phyloP scores from a whole-genome alignment of 2,329 filamentous ascomycete genomes.

The Epicoccum nigrum region DNA sequence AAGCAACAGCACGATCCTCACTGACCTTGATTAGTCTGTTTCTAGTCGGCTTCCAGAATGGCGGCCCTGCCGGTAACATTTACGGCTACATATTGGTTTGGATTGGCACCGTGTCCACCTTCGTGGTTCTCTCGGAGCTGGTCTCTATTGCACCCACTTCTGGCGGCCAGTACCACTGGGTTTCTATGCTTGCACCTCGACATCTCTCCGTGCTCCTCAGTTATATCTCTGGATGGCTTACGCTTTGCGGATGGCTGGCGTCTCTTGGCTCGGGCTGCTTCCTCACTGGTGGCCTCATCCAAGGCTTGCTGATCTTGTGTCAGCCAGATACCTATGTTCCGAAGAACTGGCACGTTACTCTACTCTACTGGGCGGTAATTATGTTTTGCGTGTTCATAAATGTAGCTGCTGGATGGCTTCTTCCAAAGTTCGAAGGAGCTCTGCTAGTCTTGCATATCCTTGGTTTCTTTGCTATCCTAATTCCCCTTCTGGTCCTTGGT shows the following conservation, averaged over 20 bases:
- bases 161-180: slow-evolving; percentile 46
- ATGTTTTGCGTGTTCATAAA: slow-evolving; percentile 52
- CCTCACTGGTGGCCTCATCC: slow-evolving; percentile 35
- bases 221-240: slow-evolving; percentile 53
- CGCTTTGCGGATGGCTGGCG: slow-evolving; percentile 50
- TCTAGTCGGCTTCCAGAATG: slow-evolving; percentile 29
- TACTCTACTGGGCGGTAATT: slow-evolving; percentile 55
- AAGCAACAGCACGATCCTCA: background rate
- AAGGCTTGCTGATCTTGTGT: slow-evolving; percentile 47
- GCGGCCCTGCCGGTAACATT: slow-evolving; percentile 39
- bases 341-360: slow-evolving; percentile 57
- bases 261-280: slow-evolving; percentile 37
- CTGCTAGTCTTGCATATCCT: slow-evolving; percentile 56
- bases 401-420: slow-evolving; percentile 48
- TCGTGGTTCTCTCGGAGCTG: slow-evolving; percentile 39
- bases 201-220: slow-evolving; percentile 48
- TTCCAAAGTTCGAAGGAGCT: slow-evolving; percentile 56
- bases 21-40: slow-evolving; percentile 28
- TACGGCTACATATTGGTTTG: slow-evolving; percentile 40
- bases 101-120: slow-evolving; percentile 37
- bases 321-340: slow-evolving; percentile 43
- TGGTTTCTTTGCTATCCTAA: slow-evolving; percentile 58
- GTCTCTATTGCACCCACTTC: slow-evolving; percentile 44
- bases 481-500: slow-evolving; percentile 53
- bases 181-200: slow-evolving; percentile 50